These are phyloP conservation scores for Poronia punctata DNA, from an alignment of 495 filamentous ascomycete species.

Conservation along the genomic window DNA sequence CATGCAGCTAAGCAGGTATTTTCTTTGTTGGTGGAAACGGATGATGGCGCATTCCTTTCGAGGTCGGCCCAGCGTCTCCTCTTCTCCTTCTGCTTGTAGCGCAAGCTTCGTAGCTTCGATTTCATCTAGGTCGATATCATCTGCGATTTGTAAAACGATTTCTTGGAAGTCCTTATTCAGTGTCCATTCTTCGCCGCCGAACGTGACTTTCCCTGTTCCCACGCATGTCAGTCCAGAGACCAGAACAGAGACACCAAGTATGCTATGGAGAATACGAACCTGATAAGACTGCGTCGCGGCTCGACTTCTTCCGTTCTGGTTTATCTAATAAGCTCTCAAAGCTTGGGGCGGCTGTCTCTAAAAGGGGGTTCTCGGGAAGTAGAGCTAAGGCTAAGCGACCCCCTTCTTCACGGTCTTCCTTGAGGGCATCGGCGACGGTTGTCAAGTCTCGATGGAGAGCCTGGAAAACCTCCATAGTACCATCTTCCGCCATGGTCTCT, in stretches of 20 bases:
- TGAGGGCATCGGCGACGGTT: slow-evolving; percentile 52
- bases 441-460: slow-evolving; percentile 73
- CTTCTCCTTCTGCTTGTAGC: slow-evolving; percentile 58
- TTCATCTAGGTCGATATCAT: slow-evolving; percentile 86
- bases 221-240: slow-evolving; percentile 27
- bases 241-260: background rate
- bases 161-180: slow-evolving; percentile 84
- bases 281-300: slow-evolving; percentile 46
- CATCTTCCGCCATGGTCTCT: slow-evolving; percentile 55
- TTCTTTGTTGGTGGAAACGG: slow-evolving; percentile 73
- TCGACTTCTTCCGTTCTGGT: slow-evolving; percentile 59
- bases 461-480: slow-evolving; percentile 60
- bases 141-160: slow-evolving; percentile 67
- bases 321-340: slow-evolving; percentile 76
- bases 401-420: slow-evolving; percentile 51
- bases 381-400: slow-evolving; percentile 35
- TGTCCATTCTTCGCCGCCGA: slow-evolving; percentile 66
- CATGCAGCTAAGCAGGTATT: slow-evolving; percentile 73
- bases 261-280: slow-evolving; percentile 33
- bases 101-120: slow-evolving; percentile 69
- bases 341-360: slow-evolving; percentile 61
- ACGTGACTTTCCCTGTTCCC: slow-evolving; percentile 56
- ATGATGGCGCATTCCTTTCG: slow-evolving; percentile 68
- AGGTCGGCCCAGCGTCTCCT: slow-evolving; percentile 57
- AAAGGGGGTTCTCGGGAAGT: slow-evolving; percentile 40